A percentile compares a stretch with the other conserved stretches of the same genome.
Conservation (phyloP, 2,329 filamentous ascomycete genomes). For the Aspergillus pseudonomiae region DNA sequence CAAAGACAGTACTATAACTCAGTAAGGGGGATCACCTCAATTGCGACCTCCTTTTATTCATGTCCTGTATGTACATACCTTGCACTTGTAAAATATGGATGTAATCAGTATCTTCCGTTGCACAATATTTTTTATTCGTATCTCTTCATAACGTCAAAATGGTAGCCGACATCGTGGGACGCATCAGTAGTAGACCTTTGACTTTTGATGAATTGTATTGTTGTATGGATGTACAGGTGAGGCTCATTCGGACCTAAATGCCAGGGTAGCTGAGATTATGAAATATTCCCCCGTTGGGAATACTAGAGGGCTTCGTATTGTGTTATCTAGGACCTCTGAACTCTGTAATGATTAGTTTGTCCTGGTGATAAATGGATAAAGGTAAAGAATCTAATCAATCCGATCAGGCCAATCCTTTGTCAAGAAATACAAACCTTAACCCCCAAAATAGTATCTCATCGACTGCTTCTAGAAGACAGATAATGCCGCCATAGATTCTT, state of each 20-base stretch:
- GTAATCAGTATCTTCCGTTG: too few species aligned
- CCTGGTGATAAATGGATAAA: background rate
- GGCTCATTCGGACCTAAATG: too few species aligned
- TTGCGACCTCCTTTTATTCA: background rate
- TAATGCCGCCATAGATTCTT: background rate
- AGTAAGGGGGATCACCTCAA: background rate
- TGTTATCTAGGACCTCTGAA: background rate
- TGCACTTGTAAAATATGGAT: background rate
- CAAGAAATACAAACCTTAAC: background rate
- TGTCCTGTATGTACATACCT: background rate
- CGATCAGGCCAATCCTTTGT: background rate
- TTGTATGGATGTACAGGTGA: too few species aligned
- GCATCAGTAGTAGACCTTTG: background rate
- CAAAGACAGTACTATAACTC: background rate
- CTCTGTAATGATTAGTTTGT: background rate
- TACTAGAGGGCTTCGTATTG: background rate
- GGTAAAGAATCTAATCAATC: background rate
- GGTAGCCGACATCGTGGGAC: background rate
- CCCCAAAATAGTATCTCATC: background rate
- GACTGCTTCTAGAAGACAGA: background rate
- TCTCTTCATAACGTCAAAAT: background rate
- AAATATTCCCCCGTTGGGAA: background rate
- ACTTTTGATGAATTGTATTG: background rate
- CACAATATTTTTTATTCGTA: too few species aligned
- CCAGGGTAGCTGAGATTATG: background rate